Evolutionary conservation across 768 basidiomycete genomes (phyloP).

Genomic region (Melanogaster broomeanus): DNA sequence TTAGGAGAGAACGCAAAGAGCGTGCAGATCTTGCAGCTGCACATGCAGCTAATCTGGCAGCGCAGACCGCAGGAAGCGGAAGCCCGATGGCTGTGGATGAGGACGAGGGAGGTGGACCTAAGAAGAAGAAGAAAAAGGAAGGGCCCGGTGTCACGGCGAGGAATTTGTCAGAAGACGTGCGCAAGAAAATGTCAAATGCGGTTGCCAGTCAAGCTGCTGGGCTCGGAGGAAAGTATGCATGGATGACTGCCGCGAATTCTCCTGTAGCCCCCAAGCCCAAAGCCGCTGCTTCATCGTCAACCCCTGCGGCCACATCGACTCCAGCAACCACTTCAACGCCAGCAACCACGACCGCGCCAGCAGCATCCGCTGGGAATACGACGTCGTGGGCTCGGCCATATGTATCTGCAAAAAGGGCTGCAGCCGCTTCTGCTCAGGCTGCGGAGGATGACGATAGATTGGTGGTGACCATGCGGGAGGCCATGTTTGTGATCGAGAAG

Average conservation of each 20-base stretch:
- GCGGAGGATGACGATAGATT: constrained; percentile 61
- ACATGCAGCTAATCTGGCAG: constrained; percentile 62
- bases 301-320: constrained; percentile 28
- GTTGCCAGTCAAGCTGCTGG: constrained; percentile 91
- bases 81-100: constrained; percentile 37
- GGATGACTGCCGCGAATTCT: constrained; percentile 76
- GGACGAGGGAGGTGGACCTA: constrained; percentile 62
- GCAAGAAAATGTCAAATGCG: constrained; percentile 90
- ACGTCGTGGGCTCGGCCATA: constrained; percentile 66
- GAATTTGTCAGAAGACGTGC: constrained; percentile 90
- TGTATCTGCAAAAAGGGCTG: constrained; percentile 51
- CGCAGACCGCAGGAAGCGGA: constrained; percentile 47
- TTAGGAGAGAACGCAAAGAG: constrained; percentile 78
- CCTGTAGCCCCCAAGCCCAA: constrained; percentile 43
- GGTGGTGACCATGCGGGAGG: constrained; percentile 72
- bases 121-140: constrained; percentile 81
- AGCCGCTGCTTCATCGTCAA: constrained; percentile 32
- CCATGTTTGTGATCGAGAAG: constrained; percentile 83
- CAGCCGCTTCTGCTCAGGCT: constrained; percentile 31
- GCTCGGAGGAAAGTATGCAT: constrained; percentile 77
- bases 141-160: constrained; percentile 82
- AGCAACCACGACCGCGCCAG: constrained; percentile 34
- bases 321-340: constrained; percentile 28
- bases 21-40: constrained; percentile 72
- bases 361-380: constrained; percentile 25